These are phyloP conservation scores for Elongisporangium undulatum DNA, from an alignment of 352 stramenopile species.

Conservation along the genomic window DNA sequence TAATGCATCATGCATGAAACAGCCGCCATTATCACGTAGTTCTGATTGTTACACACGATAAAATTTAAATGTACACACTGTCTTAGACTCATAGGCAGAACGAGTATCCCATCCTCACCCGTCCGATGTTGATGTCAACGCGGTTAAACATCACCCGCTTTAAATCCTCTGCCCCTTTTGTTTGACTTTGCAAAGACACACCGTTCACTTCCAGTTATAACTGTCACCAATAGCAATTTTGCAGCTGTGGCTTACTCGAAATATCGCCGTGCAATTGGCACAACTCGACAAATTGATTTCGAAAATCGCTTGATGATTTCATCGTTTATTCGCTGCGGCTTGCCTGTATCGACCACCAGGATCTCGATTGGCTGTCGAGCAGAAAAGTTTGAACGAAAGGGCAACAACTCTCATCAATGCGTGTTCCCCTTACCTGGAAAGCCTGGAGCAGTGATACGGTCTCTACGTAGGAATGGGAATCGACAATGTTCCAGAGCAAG, in stretches of 20 bases:
- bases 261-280: conserved; percentile 73
- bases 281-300: conserved; percentile 44
- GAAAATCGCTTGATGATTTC: conserved; percentile 61
- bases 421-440: conserved; percentile 37
- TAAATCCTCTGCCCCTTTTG: conserved; percentile 78
- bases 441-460: conserved; percentile 65
- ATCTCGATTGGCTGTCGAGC: conserved; percentile 57
- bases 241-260: conserved; percentile 48
- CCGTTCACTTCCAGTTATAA: background rate
- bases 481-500: conserved; percentile 74
- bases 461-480: conserved; percentile 71
- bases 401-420: background rate
- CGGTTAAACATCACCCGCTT: conserved; percentile 80
- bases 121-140: conserved; percentile 79
- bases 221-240: background rate
- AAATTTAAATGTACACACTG: background rate
- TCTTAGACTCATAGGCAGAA: background rate
- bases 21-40: conserved; percentile 81
- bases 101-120: conserved; percentile 19
- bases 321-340: conserved; percentile 59
- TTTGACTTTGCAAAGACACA: conserved; percentile 41
- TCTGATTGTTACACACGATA: conserved; percentile 25
- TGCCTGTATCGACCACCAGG: conserved; percentile 58
- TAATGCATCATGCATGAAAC: conserved; percentile 83
- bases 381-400: background rate